phyloP scores from a whole-genome alignment of 1,284 basidiomycete genomes.

The Thecaphora thlaspeos region DNA sequence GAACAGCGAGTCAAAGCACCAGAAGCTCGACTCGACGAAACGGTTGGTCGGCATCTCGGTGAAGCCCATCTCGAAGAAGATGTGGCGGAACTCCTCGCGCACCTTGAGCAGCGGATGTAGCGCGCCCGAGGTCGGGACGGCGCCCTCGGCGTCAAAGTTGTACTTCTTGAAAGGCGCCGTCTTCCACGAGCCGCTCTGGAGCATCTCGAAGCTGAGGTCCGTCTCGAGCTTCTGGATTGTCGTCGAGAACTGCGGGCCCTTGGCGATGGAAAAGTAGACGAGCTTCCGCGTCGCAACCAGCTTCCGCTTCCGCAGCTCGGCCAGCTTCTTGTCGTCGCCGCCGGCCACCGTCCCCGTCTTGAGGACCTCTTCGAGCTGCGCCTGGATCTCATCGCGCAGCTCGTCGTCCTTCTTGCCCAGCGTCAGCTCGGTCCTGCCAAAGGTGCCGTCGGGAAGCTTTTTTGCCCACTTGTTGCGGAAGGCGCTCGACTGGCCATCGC shows the following conservation, averaged over 20 bases:
- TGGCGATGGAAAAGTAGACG: conserved; percentile 86
- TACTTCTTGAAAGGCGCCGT: conserved; percentile 81
- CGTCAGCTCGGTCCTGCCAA: conserved; percentile 67
- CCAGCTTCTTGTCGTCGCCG: conserved; percentile 61
- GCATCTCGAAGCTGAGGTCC: conserved; percentile 92
- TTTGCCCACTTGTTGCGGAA: conserved; percentile 97
- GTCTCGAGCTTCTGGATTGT: conserved; percentile 96
- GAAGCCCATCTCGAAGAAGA: conserved; percentile 99
- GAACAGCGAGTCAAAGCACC: conserved; percentile 98
- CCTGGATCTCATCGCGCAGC: conserved; percentile 59
- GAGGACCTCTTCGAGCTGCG: conserved; percentile 74
- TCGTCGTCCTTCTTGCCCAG: conserved; percentile 25
- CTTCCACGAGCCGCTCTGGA: conserved; percentile 65
- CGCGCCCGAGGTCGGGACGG: conserved; percentile 81
- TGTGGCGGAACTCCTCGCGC: conserved; percentile 93
- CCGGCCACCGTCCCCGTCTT: conserved; percentile 67
- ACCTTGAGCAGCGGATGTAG: conserved; percentile 96
- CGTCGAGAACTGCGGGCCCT: conserved; percentile 84
- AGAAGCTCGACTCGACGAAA: conserved; percentile 97
- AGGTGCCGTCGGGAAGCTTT: conserved; percentile 84
- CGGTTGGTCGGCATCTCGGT: conserved; percentile 98
- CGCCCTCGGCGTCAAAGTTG: conserved; percentile 96
- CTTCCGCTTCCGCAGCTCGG: conserved; percentile 81
- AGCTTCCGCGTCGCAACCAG: conserved; percentile 70
- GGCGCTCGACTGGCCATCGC: conserved; percentile 80